Base-by-base conservation (phyloP, 2,329 filamentous ascomycete species). In the Aspergillus sp. region DNA sequence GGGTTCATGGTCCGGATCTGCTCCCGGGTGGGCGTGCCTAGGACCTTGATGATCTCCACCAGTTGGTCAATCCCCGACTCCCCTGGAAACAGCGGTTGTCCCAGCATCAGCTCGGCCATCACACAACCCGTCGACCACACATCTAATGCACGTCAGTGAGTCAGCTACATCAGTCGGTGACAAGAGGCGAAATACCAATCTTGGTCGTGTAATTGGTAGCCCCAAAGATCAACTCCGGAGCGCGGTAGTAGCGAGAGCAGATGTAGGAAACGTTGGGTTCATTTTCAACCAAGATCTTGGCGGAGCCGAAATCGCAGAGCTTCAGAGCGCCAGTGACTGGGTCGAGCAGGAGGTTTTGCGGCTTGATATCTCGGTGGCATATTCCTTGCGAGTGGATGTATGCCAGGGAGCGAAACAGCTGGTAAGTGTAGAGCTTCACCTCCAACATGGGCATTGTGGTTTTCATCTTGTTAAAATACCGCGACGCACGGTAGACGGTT, bases 381-480 rank as follows among this genome's bases (percentile, higher is more conserved):
- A 98, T 98, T 53, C 91, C 91, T 68, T 95, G 89, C 7, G 91
- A 96, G 67, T 98, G 91, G 51, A 98, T 98, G 67, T 98, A 98
- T 55, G 91, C 91, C 49, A 98, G 74, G 22, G 91, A 93, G 51
- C 91, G 82, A 77, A 98, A 98, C 34, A 98, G 82, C 71, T 98
- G 91, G 68, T 98, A 98, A 60, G 89, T 98, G 72, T 96, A 98
- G 42, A 98, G 81, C 72, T 98, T 98, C 59, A 96, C 86, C 65
- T 98, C 91, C 50, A 98, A 77, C 51, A 89, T 94, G 11, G 91
- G 91, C 91, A 98, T 98, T 33, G 89, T 95, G 5, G 88, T 93
- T 78, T 96, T 98, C 81, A 96, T 82, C 72, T 98, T 98, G 74
- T 93, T 96, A 75, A 98, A 98, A 69, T 95, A 96, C 53, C 91